Conservation (phyloP, 345 rosid species). For the Kernera saxatilis region DNA sequence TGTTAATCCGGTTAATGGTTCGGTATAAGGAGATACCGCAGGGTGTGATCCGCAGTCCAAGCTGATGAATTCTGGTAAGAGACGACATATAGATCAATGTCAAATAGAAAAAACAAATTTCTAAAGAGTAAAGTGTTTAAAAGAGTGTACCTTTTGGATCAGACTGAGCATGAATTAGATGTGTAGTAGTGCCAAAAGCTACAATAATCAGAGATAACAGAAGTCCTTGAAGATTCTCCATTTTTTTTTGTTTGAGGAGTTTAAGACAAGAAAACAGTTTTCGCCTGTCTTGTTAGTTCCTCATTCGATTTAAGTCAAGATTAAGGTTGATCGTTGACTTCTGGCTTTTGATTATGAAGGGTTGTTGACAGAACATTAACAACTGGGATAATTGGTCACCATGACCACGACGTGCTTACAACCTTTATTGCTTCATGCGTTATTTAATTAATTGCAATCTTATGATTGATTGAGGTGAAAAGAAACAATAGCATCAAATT, state of each 20-base stretch:
- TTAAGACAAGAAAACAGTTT: slow-evolving; percentile 2
- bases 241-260: neutral
- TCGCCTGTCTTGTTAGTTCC: neutral
- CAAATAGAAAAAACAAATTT: neutral
- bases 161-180: slow-evolving; percentile 11
- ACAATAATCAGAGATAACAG: slow-evolving; percentile 8
- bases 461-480: neutral
- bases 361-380: slow-evolving; percentile 9
- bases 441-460: neutral
- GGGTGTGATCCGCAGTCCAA: slow-evolving; percentile 40
- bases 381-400: neutral
- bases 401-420: slow-evolving; percentile 11
- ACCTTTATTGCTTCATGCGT: neutral
- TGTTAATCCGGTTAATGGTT: slow-evolving; percentile 13
- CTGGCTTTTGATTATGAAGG: neutral
- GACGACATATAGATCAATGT: neutral
- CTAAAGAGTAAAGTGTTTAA: neutral
- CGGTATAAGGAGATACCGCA: slow-evolving; percentile 16
- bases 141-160: slow-evolving; percentile 27
- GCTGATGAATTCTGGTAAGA: slow-evolving; percentile 38
- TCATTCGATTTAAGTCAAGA: slow-evolving; percentile 11
- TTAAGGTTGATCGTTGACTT: slow-evolving; percentile 17
- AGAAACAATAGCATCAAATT: neutral
- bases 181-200: neutral
- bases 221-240: slow-evolving; percentile 8